Base-by-base conservation (phyloP, 371 early-diverging fungal species). In the Coemansia sp. region DNA sequence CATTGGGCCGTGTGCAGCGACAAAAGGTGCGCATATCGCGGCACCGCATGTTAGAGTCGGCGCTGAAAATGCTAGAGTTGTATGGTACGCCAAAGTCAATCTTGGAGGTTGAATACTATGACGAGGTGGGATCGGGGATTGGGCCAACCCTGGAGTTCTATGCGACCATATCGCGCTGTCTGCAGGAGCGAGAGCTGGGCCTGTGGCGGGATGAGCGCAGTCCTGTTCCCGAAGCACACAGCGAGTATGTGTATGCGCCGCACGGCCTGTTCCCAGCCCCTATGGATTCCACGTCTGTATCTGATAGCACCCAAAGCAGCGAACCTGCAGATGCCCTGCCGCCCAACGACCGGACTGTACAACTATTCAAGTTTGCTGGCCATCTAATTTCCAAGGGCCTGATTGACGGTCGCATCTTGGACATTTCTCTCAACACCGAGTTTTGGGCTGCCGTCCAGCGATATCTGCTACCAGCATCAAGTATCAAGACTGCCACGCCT, bases 91-190 rank as follows among this genome's bases (percentile, higher is more conserved):
- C 84, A 1, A 85, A 87, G 27, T 80, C 85, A 3, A 82, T 92
- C 42, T 81, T 97, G 55, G 95, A 97, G 73, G 86, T 96, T 18
- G 93, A 95, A 75, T 97, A 92, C 68, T 86, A 87, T 69, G 93
- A 91, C 31, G 98, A 97, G 68, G 95, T 92, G 22, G 98, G 98
- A 10, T 92, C 94, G 4, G 98, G 98, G 3, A 76, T 94, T 22
- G 98, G 98, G 0, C 95, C 96, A 0, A 96, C 98, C 0, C 80
- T 95, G 6, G 98, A 96, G 71, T 96, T 95, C 68, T 97, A 93
- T 71, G 83, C 94, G 1, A 72, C 84, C 5, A 88, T 93, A 0
- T 94, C 90, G 16, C 85, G 84, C 39, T 92, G 90, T 66, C 81
- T 95, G 18, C 84, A 87, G 53, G 87, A 85, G 59, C 82, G 77